Percentiles rank a stretch among this genome's conserved stretches.
These are phyloP conservation scores for Scedosporium minutisporum DNA, from an alignment of 2,329 filamentous ascomycete species.

Conservation along the genomic window DNA sequence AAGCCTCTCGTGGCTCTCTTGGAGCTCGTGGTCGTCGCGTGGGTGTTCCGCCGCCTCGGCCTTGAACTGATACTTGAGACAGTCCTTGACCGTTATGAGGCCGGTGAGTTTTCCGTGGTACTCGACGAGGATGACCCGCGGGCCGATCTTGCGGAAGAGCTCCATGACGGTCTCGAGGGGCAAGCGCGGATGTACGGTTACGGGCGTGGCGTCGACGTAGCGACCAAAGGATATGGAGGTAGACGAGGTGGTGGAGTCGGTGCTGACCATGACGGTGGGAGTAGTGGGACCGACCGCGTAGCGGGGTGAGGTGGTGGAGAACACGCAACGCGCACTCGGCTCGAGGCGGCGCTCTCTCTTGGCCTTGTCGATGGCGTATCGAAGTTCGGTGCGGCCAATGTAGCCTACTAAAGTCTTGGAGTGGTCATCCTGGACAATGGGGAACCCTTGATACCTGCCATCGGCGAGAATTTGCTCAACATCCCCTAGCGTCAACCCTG, in stretches of 20 bases:
- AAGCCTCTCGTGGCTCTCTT: slow-evolving; percentile 53
- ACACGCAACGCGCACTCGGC: slow-evolving; percentile 62
- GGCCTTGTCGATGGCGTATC: slow-evolving; percentile 78
- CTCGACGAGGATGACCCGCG: slow-evolving; percentile 85
- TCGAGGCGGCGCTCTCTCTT: slow-evolving; percentile 60
- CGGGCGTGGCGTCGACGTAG: slow-evolving; percentile 81
- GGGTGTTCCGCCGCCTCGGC: slow-evolving; percentile 77
- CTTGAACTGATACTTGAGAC: slow-evolving; percentile 94
- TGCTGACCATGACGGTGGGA: slow-evolving; percentile 45
- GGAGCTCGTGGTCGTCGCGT: slow-evolving; percentile 45
- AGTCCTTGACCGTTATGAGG: slow-evolving; percentile 92
- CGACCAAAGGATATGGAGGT: slow-evolving; percentile 49
- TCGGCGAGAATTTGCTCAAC: slow-evolving; percentile 68
- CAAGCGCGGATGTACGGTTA: slow-evolving; percentile 82
- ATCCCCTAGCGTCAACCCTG: slow-evolving; percentile 64
- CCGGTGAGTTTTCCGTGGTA: slow-evolving; percentile 76
- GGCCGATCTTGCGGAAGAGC: slow-evolving; percentile 95
- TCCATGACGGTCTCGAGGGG: slow-evolving; percentile 97
- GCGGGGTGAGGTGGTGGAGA: slow-evolving; percentile 26
- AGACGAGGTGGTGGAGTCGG: slow-evolving; percentile 39
- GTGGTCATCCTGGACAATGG: slow-evolving; percentile 67
- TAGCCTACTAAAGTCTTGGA: slow-evolving; percentile 76
- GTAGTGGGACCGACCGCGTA: slow-evolving; percentile 26
- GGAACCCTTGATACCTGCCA: slow-evolving; percentile 85
- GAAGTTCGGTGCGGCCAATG: slow-evolving; percentile 83